Evolutionary conservation across 495 filamentous ascomycete species (phyloP), one percentile per base, ranked within the genome.

Genomic region (Lepraria neglecta): DNA sequence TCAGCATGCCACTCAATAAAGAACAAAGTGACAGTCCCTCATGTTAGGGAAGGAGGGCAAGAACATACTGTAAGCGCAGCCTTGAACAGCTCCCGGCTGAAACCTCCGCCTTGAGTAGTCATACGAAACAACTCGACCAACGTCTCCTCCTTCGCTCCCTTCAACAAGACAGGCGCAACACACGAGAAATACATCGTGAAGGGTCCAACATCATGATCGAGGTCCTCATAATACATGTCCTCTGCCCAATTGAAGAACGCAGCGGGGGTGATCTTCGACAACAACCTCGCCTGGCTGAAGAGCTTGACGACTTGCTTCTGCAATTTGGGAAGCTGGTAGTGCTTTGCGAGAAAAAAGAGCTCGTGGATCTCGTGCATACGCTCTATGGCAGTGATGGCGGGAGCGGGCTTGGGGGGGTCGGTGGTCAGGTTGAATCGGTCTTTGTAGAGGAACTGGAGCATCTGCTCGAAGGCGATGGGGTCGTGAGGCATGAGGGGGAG

Each of bases 221-320:
- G 14, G 17, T 66, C 60, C 19, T 58, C 47, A 30, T 48, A 40
- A 31, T 55, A 66, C 60, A 66, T 66, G n/a, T 66, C 55, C 30
- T 63, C 59, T 4, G 60, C 60, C 55, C 60, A 66, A 31, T 66
- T 60, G 50, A 66, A 63, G 56, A 66, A 66, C 0, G 2, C 43
- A 4, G 19, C 40, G 0, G 42, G 27, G 0, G 38, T 0, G 21
- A 66, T 14, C 35, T 56, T 56, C 1, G 10, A 2, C 10, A 63
- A 12, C 38, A 63, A 28, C 40, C 45, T 43, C 5, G 45, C 30
- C 15, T 48, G 52, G 19, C 28, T 38, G 31, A 66, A 53, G 0
- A 28, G 3, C 19, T 55, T 28, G 11, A 62, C 44, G 14, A 66
- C 15, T 30, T 50, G 46, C 42, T 48, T 53, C 50, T 66, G 64